Evolutionary conservation across 2,329 filamentous ascomycete genomes (phyloP), one percentile per base, ranked within the genome.

Genomic region (Fusarium sp.): DNA sequence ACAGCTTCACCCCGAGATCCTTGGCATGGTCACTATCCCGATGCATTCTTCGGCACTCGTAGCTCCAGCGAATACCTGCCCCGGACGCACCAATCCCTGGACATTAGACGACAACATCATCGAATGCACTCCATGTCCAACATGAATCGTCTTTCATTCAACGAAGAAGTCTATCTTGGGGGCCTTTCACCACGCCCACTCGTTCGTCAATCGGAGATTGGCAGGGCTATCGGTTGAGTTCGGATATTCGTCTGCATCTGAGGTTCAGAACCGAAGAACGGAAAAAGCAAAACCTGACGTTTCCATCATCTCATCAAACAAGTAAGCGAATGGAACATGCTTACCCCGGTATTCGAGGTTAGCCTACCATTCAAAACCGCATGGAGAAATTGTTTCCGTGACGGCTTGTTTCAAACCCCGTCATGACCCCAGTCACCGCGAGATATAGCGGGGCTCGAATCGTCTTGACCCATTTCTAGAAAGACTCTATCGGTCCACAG

Each of bases 191-290:
- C 86, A 4, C 82, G 84, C 11, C 85, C 85, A 14, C 75, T 82
- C 29, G 77, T 86, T 53, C 81, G 80, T 58, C 78, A 81, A 58
- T 81, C 81, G 13, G 82, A 84, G 48, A 88, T 88, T 77, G 86
- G 86, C 8, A 81, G 83, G 29, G 86, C 86, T 5, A 83, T 88
- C 56, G 86, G 86, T n/a, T 88, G 80, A 85, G 61, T 44, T 27
- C 37, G 20, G 45, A 37, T 57, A 18, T 49, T n/a, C 30, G 37
- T 53, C 49, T 42, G n/a, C 41, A 53, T 53, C 24, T 53, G 49
- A 53, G n/a, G 14, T 29, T 20, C 34, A 42, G 32, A 41, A 27
- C 32, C 49, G 32, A 29, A 42, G 16, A 57, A 49, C 45, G 22
- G 44, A 59, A 30, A 49, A 49, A 52, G 45, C 51, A 54, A 64